Evolutionary conservation across 768 basidiomycete species (phyloP), one percentile per base, ranked within the genome.

Genomic region (Suillus tomentosus): DNA sequence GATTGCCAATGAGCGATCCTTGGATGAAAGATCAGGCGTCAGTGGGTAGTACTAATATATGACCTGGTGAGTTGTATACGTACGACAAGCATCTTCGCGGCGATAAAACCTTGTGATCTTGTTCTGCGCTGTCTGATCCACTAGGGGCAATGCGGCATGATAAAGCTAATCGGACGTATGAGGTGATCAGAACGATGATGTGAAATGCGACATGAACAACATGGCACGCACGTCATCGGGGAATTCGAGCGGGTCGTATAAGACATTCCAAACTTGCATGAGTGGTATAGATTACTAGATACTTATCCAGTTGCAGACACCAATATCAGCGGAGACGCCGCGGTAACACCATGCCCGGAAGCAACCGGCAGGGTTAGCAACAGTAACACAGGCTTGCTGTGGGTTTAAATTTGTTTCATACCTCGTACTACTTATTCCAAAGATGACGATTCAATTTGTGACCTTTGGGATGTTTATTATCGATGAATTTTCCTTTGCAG

Each of bases 401-500:
- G 14, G 7, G 24, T 15, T 14, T 6, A 42, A 15, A 7, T 27
- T 51, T 27, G 17, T 34, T 62, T 65, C 60, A 55, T 37, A 37
- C 22, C 7, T 24, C 22, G 22, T 48, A 48, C 47, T 48, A 27
- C 27, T 27, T 27, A 48, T 48, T 48, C 24, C 15, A 22, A 36
- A 19, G 14, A 51, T 55, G 51, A 60, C 31, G 53, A 67, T 68
- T 37, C 67, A 74, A 47, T 88, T 93, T 55, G 85, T 84, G 22
- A 86, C 88, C n/a, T 79, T 95, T 34, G 95, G 94, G 8, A 87
- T 95, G 85, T 96, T 96, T 79, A 95, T 97, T 70, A 84, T 96
- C 69, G 95, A 97, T 74, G 83, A 89, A 66, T 91, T 95, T 69
- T 80, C 82, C 3, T 90, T 86, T 70, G 69, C 78, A 56, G 85